Evolutionary conservation across 2,329 filamentous ascomycete genomes (phyloP).

Genomic region (Rhynchosporium secalis): DNA sequence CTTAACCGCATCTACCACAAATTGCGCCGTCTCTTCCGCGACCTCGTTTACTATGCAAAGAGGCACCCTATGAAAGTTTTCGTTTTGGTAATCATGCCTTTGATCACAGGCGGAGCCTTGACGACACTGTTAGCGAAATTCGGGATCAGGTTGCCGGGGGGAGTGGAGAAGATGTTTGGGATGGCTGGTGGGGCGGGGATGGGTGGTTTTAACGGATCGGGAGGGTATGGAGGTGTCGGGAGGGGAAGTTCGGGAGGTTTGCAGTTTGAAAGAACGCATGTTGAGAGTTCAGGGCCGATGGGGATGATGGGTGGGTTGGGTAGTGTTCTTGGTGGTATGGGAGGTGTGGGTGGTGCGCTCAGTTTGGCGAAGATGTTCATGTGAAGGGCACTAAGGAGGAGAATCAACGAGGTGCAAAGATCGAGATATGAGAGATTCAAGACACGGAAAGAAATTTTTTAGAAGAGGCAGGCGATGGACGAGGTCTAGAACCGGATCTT

Average conservation of each 20-base stretch:
- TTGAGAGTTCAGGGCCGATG: constrained; percentile 20
- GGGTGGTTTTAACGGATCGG: constrained; percentile 36
- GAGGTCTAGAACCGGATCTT: neutral
- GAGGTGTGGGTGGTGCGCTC: constrained; percentile 35
- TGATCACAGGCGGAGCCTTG: constrained; percentile 81
- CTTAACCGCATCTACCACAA: constrained; percentile 71
- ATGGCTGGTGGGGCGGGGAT: constrained; percentile 4
- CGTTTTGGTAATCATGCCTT: constrained; percentile 80
- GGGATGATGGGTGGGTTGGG: constrained; percentile 29
- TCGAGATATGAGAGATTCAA: neutral
- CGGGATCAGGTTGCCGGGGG: constrained; percentile 72
- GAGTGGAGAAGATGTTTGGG: constrained; percentile 59
- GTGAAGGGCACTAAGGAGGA: constrained; percentile 19
- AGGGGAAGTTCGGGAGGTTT: constrained; percentile 21
- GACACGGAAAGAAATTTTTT: neutral
- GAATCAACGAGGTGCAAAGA: neutral
- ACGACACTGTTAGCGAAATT: constrained; percentile 76
- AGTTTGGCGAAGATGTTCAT: constrained; percentile 41
- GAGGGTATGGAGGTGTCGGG: constrained; percentile 47
- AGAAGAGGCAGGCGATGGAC: neutral
- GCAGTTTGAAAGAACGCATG: constrained; percentile 29
- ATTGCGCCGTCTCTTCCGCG: constrained; percentile 75
- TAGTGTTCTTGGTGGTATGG: constrained; percentile 31
- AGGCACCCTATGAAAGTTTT: constrained; percentile 86
- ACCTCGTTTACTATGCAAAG: constrained; percentile 79